Evolutionary conservation across 2,329 filamentous ascomycete genomes (phyloP).

Genomic region (Chaetomiaceae sp.): DNA sequence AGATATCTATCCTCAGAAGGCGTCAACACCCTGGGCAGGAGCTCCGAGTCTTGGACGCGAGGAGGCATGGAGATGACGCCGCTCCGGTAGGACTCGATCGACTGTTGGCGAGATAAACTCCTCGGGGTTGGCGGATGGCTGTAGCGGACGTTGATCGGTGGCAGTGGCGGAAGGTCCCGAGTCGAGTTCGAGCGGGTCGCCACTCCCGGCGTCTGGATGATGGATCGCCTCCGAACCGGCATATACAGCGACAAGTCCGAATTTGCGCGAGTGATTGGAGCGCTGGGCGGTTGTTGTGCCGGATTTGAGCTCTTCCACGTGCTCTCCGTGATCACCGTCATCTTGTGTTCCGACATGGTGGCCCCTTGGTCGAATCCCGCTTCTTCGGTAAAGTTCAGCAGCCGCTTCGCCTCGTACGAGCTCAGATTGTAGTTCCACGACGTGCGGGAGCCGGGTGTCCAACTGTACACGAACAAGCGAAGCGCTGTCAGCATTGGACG

Average conservation of each 20-base stretch:
- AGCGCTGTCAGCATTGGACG: conserved; percentile 10
- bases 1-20: conserved; percentile 52
- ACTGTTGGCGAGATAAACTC: conserved; percentile 34
- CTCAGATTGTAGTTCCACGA: conserved; percentile 39
- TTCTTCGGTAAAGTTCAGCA: conserved; percentile 36
- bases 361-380: conserved; percentile 29
- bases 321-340: conserved; percentile 28
- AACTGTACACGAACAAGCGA: conserved; percentile 22
- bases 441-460: conserved; percentile 30
- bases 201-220: conserved; percentile 44
- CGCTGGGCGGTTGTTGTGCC: conserved; percentile 20
- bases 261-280: conserved; percentile 34
- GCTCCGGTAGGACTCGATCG: conserved; percentile 33
- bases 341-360: conserved; percentile 31
- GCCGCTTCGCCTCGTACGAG: conserved; percentile 41
- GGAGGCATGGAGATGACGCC: conserved; percentile 33
- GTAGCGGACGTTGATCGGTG: conserved; percentile 32
- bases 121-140: conserved; percentile 35
- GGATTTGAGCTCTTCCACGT: conserved; percentile 35
- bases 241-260: conserved; percentile 45
- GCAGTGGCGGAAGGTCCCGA: conserved; percentile 22
- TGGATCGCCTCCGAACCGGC: conserved; percentile 42
- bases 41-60: conserved; percentile 21
- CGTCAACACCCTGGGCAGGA: conserved; percentile 36
- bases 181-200: conserved; percentile 36